Evolutionary conservation across 2,329 filamentous ascomycete species (phyloP), one percentile per base, ranked within the genome.

Genomic region (Ceratocystiopsis brevicomis): DNA sequence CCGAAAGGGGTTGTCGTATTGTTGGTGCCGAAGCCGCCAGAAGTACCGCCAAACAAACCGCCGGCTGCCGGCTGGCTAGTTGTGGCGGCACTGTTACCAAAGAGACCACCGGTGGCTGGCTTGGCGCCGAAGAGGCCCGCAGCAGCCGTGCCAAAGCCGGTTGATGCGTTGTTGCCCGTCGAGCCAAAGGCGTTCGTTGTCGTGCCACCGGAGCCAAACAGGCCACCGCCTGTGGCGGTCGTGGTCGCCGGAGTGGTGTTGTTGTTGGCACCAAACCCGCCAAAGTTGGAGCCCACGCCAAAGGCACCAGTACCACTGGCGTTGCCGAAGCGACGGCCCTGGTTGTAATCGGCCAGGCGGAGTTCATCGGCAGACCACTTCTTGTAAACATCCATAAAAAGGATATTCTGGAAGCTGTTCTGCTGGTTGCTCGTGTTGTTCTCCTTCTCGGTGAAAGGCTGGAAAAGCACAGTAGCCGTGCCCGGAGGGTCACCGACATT

Each of bases 311-410:
- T 81, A 30, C 84, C 85, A 48, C 80, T 84, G 37, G 73, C 71
- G 59, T 88, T 93, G 33, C 87, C 90, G 57, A 74, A 84, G 43
- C 80, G 79, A 46, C 87, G 77, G 41, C 87, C 87, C 59, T 87
- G 81, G 46, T 78, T 73, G 58, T 98, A 98, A 60, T 98, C 90
- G 39, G 76, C 84, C 48, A 93, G 61, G 54, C 83, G 71, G 43
- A 90, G 62, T 59, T 90, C 80, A 53, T 83, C 90, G n/a, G 83
- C 74, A 11, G 88, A 95, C 66, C 81, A 96, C 57, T 90, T 92
- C 59, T 78, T 78, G 64, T 88, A 92, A 1, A 80, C 73, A 19
- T 78, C 76, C 61, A 81, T 78, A 58, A 88, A 86, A 18, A 79
- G 65, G 45, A 92, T 75, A 52, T 77, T 88, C 59, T 90, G 83